These are phyloP conservation scores for Brettanomyces bruxellensis DNA, from an alignment of 805 yeast genomes.

Conservation along the genomic window DNA sequence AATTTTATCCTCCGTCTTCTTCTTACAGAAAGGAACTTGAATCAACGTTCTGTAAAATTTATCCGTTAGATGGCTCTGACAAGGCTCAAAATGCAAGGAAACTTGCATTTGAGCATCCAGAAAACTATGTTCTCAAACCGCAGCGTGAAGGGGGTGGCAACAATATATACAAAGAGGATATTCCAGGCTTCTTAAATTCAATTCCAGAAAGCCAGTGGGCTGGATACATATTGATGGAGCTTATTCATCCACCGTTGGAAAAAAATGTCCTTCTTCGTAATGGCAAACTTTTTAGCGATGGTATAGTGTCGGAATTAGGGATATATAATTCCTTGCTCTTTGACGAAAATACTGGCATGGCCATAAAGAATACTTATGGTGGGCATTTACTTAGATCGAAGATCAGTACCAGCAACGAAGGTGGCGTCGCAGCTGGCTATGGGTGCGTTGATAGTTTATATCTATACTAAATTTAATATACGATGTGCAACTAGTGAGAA, in stretches of 20 bases:
- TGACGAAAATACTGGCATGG: conserved; percentile 50
- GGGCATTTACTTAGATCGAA: conserved; percentile 90
- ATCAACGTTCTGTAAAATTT: conserved; percentile 74
- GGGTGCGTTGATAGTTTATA: conserved; percentile 90
- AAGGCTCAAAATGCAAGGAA: conserved; percentile 55
- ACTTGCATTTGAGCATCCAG: conserved; percentile 61
- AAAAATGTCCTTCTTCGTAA: conserved; percentile 65
- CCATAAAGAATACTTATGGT: conserved; percentile 54
- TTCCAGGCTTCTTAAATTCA: conserved; percentile 58
- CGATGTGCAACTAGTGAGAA: no score
- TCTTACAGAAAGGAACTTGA: conserved; percentile 22
- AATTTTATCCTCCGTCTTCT: conserved; percentile 30
- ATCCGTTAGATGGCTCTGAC: conserved; percentile 70
- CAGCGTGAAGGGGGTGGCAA: conserved; percentile 99
- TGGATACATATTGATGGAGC: conserved; percentile 89
- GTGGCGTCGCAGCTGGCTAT: conserved; percentile 98
- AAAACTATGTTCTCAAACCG: conserved; percentile 80
- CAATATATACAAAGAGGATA: conserved; percentile 79
- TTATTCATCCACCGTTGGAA: conserved; percentile 69
- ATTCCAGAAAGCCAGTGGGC: conserved; percentile 71
- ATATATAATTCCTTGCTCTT: conserved; percentile 78
- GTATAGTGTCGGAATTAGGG: conserved; percentile 85
- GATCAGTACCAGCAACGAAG: conserved; percentile 82
- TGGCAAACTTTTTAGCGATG: conserved; percentile 54
- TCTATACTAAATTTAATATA: conserved; percentile 27